These are phyloP conservation scores for Scheffersomyces illinoinensis DNA, from an alignment of 1,139 yeast species.

Conservation along the genomic window DNA sequence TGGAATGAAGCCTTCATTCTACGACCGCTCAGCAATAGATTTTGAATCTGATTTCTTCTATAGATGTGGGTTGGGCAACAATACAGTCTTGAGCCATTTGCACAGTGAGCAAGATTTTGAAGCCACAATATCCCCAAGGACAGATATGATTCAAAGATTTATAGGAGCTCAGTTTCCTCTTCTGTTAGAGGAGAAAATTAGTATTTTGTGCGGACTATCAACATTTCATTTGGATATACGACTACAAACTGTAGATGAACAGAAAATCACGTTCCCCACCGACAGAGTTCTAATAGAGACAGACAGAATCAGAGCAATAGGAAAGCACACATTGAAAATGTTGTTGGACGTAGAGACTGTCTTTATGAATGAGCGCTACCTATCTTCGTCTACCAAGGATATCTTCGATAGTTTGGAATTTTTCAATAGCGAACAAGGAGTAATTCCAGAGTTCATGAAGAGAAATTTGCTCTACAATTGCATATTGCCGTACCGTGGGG, in stretches of 20 bases:
- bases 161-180: conserved; percentile 21
- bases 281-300: conserved; percentile 6
- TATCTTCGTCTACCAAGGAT: conserved; percentile 30
- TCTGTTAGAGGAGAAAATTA: conserved; percentile 22
- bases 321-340: conserved; percentile 19
- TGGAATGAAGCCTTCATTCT: conserved; percentile 14
- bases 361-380: conserved; percentile 27
- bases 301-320: conserved; percentile 22
- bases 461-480: conserved; percentile 25
- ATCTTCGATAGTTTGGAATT: conserved; percentile 19
- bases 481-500: conserved; percentile 34
- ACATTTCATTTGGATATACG: conserved; percentile 10
- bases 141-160: conserved; percentile 11
- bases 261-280: neutral
- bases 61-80: conserved; percentile 9
- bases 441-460: conserved; percentile 37
- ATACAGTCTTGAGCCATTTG: conserved; percentile 9
- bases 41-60: conserved; percentile 14
- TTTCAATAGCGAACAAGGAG: conserved; percentile 19
- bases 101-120: conserved; percentile 12
- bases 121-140: conserved; percentile 6
- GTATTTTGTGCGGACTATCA: conserved; percentile 24
- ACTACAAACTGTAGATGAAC: neutral
- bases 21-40: conserved; percentile 13
- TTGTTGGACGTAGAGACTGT: conserved; percentile 22